Percentiles rank a stretch among this genome's conserved stretches.
phyloP scores from a whole-genome alignment of 2,329 filamentous ascomycete species.

The Immersiporthe knoxdaviesiana region DNA sequence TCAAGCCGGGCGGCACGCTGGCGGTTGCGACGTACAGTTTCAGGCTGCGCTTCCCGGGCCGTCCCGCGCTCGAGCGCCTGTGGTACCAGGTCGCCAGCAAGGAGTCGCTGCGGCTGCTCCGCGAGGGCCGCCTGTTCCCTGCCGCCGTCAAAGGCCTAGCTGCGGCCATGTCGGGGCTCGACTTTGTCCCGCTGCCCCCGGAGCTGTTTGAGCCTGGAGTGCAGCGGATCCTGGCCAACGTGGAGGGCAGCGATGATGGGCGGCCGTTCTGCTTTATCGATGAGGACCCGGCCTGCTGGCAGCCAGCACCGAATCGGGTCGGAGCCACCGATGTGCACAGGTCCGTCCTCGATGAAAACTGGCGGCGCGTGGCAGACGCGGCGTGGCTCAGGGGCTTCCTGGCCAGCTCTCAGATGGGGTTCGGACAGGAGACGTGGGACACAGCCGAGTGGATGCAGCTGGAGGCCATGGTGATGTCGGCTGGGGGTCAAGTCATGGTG shows the following conservation, averaged over 20 bases:
- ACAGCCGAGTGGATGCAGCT: constrained; percentile 29
- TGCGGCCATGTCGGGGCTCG: constrained; percentile 29
- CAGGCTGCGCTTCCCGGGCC: constrained; percentile 29
- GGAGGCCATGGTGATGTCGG: constrained; percentile 26
- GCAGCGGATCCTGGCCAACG: constrained; percentile 27
- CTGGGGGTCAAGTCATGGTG: constrained; percentile 24
- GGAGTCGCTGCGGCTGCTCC: constrained; percentile 30
- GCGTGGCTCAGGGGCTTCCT: constrained; percentile 32
- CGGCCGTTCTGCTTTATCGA: constrained; percentile 30
- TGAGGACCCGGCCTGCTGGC: constrained; percentile 22
- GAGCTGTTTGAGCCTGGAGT: constrained; percentile 30
- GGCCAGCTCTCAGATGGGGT: constrained; percentile 31
- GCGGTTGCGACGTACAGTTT: constrained; percentile 31
- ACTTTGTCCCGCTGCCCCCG: constrained; percentile 28
- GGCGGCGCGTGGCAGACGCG: constrained; percentile 30
- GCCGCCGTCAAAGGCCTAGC: constrained; percentile 30
- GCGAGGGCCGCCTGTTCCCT: constrained; percentile 30
- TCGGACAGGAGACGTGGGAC: constrained; percentile 30
- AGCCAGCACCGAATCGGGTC: constrained; percentile 15
- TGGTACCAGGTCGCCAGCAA: constrained; percentile 28
- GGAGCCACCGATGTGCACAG: constrained; percentile 8
- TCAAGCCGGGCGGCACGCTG: constrained; percentile 30
- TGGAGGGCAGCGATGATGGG: background rate
- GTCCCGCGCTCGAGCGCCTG: constrained; percentile 21
- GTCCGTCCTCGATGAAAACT: constrained; percentile 21